Base-by-base conservation (phyloP, 1,139 yeast species). In the Protomyces lactucae-debilis region DNA sequence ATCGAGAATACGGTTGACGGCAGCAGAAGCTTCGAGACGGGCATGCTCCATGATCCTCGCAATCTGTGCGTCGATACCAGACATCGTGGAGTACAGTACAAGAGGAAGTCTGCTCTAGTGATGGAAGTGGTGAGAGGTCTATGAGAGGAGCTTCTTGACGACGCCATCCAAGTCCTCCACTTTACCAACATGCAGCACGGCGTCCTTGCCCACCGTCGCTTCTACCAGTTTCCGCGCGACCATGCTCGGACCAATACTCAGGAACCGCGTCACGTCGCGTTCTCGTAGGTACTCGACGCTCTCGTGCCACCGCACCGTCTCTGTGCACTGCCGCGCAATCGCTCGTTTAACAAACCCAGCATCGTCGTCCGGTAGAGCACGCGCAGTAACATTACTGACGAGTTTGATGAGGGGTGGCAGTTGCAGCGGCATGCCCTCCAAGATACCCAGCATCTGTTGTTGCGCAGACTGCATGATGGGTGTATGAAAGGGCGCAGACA, bases 401-500 rank as follows among this genome's bases (percentile, higher is more conserved):
- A 64, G 51, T 10, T 52, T 54, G 8, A 60, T 48, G 23, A 59
- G 53, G 3, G 55, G 57, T 9, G 66, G 66, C 8, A 55, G 52
- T 9, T 36, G 48, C 12, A 64, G 53, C 21, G 36, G 40, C 55
- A 64, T 45, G 10, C 40, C 28, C 10, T 40, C 28, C 39, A 64
- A 37, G 43, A 55, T 36, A 1, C 25, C 37, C 43, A 45, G 25
- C 40, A 64, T 52, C 18, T 35, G 18, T 4, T 57, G 25, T 18
- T 53, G 59, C 16, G 65, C 64, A 14, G 61, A 32, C 12, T 45
- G 55, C 66, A 64, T 64, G 23, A 64, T 45, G 28, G 59, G 55
- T 14, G 66, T 60, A 23, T 64, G 66, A 48, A 64, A 60, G 10
- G 66, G 66, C 9, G 60, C 66, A 5, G 66, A 57, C 12, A 60